Evolutionary conservation across 331 rosid species (phyloP), one percentile per base, ranked within the genome.

Genomic region (Rosa hybrid): DNA sequence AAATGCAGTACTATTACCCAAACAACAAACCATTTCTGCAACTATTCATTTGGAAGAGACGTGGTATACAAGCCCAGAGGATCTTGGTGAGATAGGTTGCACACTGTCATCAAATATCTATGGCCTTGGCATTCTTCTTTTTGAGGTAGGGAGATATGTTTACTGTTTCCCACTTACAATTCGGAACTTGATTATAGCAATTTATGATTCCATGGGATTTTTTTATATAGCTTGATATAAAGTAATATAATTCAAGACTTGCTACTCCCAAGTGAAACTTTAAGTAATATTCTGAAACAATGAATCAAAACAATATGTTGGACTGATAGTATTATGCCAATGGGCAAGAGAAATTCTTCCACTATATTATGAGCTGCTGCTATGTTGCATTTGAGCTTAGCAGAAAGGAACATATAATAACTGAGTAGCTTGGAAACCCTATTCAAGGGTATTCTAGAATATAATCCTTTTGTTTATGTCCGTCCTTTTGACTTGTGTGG

Each of bases 41-140:
- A 71, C 57, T 67, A 17, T 20, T 50, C 88, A 83, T 77, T 77
- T 89, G 78, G 94, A 92, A 77, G 83, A 89, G 83, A 85, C 76
- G 75, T 92, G 93, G 94, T 92, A 90, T 87, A 78, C 83, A 45
- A 74, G 94, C 86, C 91, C 93, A 38, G 97, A 87, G 83, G 79
- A 77, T 82, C 79, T 87, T 76, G 64, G 78, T 51, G 83, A 62
- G 39, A 85, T 83, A 81, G 57, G 63, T 71, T 90, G 82, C 77
- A 83, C 90, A 6, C 83, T 82, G 68, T 69, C 93, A 39, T 90
- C 94, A 65, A 90, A 92, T 83, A 83, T 92, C 46, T 92, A 92
- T 83, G 77, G 88, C 78, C 94, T 92, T 12, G 97, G 97, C 50
- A 80, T 92, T 82, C 90, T 92, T 48, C 88, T 92, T 77, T 90